Evolutionary conservation across 2,329 filamentous ascomycete genomes (phyloP).

Genomic region (Massarina eburnea): DNA sequence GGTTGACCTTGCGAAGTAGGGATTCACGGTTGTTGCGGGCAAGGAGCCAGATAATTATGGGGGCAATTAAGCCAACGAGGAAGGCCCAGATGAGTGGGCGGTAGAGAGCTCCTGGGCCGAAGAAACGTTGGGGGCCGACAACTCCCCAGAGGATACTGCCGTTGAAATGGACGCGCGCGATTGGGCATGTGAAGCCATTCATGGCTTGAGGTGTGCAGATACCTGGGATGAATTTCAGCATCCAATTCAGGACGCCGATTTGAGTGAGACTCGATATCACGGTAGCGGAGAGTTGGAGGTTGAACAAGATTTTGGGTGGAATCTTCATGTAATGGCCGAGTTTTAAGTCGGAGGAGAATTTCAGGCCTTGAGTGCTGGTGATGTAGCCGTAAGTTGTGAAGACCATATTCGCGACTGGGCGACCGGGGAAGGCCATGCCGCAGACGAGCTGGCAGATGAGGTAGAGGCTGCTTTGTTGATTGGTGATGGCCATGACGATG

Average conservation of each 20-base stretch:
- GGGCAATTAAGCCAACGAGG: conserved; percentile 72
- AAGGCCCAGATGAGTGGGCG: conserved; percentile 80
- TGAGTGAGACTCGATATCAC: conserved; percentile 78
- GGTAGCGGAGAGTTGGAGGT: conserved; percentile 76
- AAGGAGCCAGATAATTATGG: conserved; percentile 73
- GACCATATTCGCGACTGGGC: conserved; percentile 89
- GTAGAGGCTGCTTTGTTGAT: conserved; percentile 84
- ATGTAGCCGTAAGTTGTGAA: conserved; percentile 92
- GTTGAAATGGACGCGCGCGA: conserved; percentile 87
- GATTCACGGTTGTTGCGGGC: conserved; percentile 59
- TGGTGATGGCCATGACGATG: conserved; percentile 91
- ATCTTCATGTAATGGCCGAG: conserved; percentile 89
- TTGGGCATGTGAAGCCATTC: conserved; percentile 85
- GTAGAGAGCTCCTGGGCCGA: conserved; percentile 74
- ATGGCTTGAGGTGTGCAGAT: conserved; percentile 80
- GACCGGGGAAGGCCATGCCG: conserved; percentile 78
- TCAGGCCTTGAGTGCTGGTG: conserved; percentile 83
- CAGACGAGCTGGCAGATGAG: conserved; percentile 85
- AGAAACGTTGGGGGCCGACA: conserved; percentile 80
- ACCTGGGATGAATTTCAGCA: conserved; percentile 74
- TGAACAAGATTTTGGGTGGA: conserved; percentile 74
- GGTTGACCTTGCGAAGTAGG: conserved; percentile 74
- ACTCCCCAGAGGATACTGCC: conserved; percentile 89
- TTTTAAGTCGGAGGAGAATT: conserved; percentile 85
- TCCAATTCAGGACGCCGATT: conserved; percentile 86